Percentiles rank a stretch among this genome's conserved stretches.
Conservation (phyloP, 176 grass and related monocot species). For the Rhynchospora pubera region DNA sequence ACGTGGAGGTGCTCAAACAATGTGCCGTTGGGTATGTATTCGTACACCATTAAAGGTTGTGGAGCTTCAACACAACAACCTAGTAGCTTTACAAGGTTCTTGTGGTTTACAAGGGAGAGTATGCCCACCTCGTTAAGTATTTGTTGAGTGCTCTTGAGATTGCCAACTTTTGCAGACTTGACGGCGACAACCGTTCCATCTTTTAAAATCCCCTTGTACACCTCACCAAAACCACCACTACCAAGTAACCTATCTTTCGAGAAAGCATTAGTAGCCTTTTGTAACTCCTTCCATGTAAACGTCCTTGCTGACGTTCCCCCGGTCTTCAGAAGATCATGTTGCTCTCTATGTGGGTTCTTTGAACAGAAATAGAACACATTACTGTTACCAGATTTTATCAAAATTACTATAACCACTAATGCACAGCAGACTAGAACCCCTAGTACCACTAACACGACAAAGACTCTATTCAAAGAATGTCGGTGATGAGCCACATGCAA, state of each 20-base stretch:
- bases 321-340: not conserved
- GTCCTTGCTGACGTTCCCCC: slow-evolving; percentile 7
- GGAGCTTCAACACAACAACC: slow-evolving; percentile 29
- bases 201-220: slow-evolving; percentile 25
- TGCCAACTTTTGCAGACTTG: slow-evolving; percentile 16
- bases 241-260: slow-evolving; percentile 20
- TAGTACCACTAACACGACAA: not conserved
- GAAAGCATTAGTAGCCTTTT: slow-evolving; percentile 19
- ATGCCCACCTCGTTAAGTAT: slow-evolving; percentile 24
- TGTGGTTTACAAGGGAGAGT: slow-evolving; percentile 27
- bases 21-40: slow-evolving; percentile 30
- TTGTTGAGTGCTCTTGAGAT: slow-evolving; percentile 23
- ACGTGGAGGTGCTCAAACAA: slow-evolving; percentile 17
- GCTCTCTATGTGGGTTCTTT: not conserved
- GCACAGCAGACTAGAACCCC: not conserved
- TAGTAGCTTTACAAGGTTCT: slow-evolving; percentile 27
- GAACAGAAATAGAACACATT: not conserved
- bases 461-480: not conserved
- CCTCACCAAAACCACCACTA: slow-evolving; percentile 24
- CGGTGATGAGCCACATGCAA: not conserved
- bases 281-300: slow-evolving; percentile 28
- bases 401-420: not conserved
- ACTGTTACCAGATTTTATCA: not conserved
- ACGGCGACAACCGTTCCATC: slow-evolving; percentile 15
- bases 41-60: slow-evolving; percentile 25